These are phyloP conservation scores for Peltaster fructicola DNA, from an alignment of 2,329 filamentous ascomycete genomes.

Conservation along the genomic window DNA sequence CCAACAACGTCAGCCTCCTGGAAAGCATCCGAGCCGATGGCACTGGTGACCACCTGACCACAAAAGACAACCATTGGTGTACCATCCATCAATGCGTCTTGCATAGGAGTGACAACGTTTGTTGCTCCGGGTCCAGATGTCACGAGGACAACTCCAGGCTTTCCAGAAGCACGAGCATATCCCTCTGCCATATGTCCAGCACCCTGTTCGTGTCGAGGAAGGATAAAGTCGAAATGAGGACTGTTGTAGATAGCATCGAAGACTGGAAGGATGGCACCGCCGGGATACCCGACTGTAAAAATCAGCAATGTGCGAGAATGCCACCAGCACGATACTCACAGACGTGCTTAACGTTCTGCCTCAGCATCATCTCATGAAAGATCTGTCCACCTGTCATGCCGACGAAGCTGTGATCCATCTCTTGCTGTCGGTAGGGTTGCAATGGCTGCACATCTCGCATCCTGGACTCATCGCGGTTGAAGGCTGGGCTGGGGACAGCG, in stretches of 20 bases:
- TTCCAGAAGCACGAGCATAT: conserved; percentile 83
- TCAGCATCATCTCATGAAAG: conserved; percentile 98
- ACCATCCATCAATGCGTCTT: conserved; percentile 87
- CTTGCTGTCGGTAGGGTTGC: conserved; percentile 28
- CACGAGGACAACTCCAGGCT: conserved; percentile 87
- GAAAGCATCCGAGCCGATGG: conserved; percentile 91
- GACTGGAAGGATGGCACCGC: conserved; percentile 89
- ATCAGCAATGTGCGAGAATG: conserved; percentile 2
- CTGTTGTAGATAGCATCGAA: conserved; percentile 99
- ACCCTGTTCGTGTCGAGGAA: conserved; percentile 91
- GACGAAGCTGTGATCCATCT: conserved; percentile 52
- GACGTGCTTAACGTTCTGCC: conserved; percentile 80
- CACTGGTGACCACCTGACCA: conserved; percentile 76
- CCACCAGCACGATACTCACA: conserved; percentile 43
- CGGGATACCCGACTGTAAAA: conserved; percentile 50
- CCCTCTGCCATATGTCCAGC: conserved; percentile 98
- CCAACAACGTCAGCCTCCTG: conserved; percentile 91
- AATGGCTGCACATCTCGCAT: conserved; percentile 26
- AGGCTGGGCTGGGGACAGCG: conserved; percentile 28
- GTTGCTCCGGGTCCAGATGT: conserved; percentile 94
- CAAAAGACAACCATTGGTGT: conserved; percentile 92
- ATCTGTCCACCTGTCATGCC: conserved; percentile 92
- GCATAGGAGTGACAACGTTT: conserved; percentile 91
- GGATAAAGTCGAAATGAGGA: conserved; percentile 85
- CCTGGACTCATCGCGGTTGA: conserved; percentile 27